phyloP scores from a whole-genome alignment of 164 flowering plant genomes.

The Amborella trichopoda region DNA sequence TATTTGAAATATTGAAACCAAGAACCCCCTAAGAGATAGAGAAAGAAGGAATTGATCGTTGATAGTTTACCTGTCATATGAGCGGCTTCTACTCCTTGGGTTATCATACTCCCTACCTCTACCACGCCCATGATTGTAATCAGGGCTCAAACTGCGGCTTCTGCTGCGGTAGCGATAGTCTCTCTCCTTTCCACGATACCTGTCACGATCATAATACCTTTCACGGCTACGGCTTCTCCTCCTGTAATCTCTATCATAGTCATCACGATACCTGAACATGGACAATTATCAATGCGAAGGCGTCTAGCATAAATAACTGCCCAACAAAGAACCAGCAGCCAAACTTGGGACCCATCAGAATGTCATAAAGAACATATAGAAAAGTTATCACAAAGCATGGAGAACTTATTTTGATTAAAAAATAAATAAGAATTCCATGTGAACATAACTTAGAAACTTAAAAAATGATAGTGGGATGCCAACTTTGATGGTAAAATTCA shows the following conservation, averaged over 20 bases:
- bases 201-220: slow-evolving; percentile 51
- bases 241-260: slow-evolving; percentile 27
- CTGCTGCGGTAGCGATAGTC: slow-evolving; percentile 55
- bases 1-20: background rate
- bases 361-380: no score
- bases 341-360: no score
- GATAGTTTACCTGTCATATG: slow-evolving; percentile 36
- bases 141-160: slow-evolving; percentile 75
- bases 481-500: no score
- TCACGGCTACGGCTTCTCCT: slow-evolving; percentile 72
- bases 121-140: slow-evolving; percentile 33
- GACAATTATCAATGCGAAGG: no score
- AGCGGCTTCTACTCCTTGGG: slow-evolving; percentile 42
- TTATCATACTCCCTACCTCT: slow-evolving; percentile 58
- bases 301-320: no score
- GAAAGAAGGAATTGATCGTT: background rate
- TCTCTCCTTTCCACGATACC: slow-evolving; percentile 52
- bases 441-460: no score
- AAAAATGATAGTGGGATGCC: no score
- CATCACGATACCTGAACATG: slow-evolving; percentile 1
- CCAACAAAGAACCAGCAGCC: no score
- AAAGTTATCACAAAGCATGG: no score
- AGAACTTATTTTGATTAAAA: no score
- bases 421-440: no score
- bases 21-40: background rate